A percentile compares a stretch with the other conserved stretches of the same genome.
Conservation (phyloP, 768 basidiomycete genomes). For the Lactifluus rugatus region DNA sequence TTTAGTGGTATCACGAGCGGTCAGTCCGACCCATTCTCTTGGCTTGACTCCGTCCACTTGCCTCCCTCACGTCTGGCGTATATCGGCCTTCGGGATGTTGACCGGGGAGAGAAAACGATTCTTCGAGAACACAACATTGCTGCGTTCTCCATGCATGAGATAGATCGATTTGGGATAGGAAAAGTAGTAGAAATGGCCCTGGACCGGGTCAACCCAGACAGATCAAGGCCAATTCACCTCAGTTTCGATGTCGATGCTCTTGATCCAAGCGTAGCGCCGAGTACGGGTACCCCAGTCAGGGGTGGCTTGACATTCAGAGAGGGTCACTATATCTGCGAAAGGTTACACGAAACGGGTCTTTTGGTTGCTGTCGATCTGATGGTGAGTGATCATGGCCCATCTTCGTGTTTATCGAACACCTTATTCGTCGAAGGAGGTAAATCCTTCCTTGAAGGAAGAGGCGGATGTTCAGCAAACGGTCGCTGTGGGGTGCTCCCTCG, state of each 20-base stretch:
- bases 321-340: slow-evolving; percentile 97
- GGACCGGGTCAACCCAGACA: slow-evolving; percentile 81
- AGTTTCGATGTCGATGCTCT: slow-evolving; percentile 95
- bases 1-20: neutral
- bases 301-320: slow-evolving; percentile 95
- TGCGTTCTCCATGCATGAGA: slow-evolving; percentile 55
- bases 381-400: slow-evolving; percentile 37
- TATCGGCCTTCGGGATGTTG: slow-evolving; percentile 92
- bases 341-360: slow-evolving; percentile 83
- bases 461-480: slow-evolving; percentile 79
- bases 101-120: slow-evolving; percentile 79
- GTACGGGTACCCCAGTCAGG: slow-evolving; percentile 87
- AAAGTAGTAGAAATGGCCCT: slow-evolving; percentile 94
- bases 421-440: slow-evolving; percentile 63
- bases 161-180: slow-evolving; percentile 80
- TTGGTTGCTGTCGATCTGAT: slow-evolving; percentile 91
- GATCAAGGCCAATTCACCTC: slow-evolving; percentile 82
- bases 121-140: slow-evolving; percentile 76
- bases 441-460: slow-evolving; percentile 79
- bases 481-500: slow-evolving; percentile 78
- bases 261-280: slow-evolving; percentile 93
- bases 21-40: slow-evolving; percentile 30
- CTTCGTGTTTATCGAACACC: neutral
- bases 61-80: slow-evolving; percentile 79
- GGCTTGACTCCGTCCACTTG: slow-evolving; percentile 52